Base-by-base conservation (phyloP, 805 yeast genomes). In the Kazachstania psychrophila region DNA sequence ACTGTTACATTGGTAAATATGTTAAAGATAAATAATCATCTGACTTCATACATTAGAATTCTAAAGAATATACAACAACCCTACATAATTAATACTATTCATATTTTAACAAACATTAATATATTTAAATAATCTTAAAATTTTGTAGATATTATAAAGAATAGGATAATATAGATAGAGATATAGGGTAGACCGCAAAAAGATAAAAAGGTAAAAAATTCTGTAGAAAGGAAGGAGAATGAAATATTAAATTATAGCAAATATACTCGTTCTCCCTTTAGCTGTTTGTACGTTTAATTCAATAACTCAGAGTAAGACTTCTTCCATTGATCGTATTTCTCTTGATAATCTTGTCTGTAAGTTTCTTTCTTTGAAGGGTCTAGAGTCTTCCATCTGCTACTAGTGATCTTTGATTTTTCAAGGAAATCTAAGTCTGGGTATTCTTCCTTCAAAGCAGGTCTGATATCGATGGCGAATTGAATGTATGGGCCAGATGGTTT, bases 1-100 rank as follows among this genome's bases (percentile, higher is more conserved):
- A 73, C 38, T 87, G 96, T 52, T 62, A 77, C 40, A 70, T 89
- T 3, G 98, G 97, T 1, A 56, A 72, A 10, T 53, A 37, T 31
- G 48, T 46, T 16, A 39, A 33, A 12, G 48, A 36, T 31, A 7
- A 17, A 19, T 30, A 23, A 27, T 22, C 13, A 23, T n/a, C n/a
- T n/a, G n/a, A n/a, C n/a, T n/a, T n/a, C n/a, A n/a, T n/a, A n/a
- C n/a, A n/a, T n/a, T n/a, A n/a, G n/a, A n/a, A n/a, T n/a, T n/a
- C n/a, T n/a, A n/a, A n/a, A n/a, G n/a, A n/a, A n/a, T n/a, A n/a
- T n/a, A n/a, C n/a, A n/a, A n/a, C n/a, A n/a, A n/a, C n/a, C n/a
- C n/a, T n/a, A n/a, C n/a, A n/a, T n/a, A n/a, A n/a, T n/a, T n/a
- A n/a, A n/a, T n/a, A n/a, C n/a, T n/a, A n/a, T n/a, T n/a, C n/a